Conservation (phyloP, 805 yeast genomes). For the Wickerhamomyces bovis region DNA sequence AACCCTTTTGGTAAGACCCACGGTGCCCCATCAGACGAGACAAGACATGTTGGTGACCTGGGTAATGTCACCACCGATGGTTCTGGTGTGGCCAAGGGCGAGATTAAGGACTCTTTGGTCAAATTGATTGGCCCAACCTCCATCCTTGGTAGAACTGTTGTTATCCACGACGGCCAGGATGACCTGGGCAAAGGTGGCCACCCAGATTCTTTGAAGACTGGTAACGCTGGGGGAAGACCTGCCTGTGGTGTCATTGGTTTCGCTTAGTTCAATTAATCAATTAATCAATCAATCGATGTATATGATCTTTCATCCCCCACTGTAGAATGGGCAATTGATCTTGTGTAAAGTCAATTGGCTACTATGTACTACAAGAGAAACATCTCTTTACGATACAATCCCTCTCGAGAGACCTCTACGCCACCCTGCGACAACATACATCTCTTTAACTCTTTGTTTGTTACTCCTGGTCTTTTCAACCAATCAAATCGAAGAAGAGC, state of each 20-base stretch:
- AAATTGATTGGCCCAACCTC: conserved; percentile 84
- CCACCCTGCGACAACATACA: too few species aligned
- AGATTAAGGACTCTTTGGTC: conserved; percentile 69
- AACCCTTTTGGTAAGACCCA: conserved; percentile 85
- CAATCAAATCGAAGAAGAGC: too few species aligned
- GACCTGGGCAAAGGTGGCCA: conserved; percentile 94
- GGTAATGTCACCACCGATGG: conserved; percentile 92
- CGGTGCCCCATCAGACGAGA: conserved; percentile 84
- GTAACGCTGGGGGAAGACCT: conserved; percentile 97
- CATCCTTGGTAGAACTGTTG: conserved; percentile 91
- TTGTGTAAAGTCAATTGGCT: not conserved
- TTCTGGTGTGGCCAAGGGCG: conserved; percentile 86
- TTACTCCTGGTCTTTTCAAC: too few species aligned
- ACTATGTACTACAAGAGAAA: not conserved
- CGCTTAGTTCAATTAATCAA: too few species aligned
- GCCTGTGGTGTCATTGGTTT: conserved; percentile 97
- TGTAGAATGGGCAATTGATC: not conserved
- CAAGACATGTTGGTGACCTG: conserved; percentile 90
- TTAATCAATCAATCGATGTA: too few species aligned
- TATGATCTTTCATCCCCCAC: too few species aligned
- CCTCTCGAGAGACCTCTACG: too few species aligned
- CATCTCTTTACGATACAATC: too few species aligned
- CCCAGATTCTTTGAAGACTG: conserved; percentile 88
- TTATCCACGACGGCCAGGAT: conserved; percentile 87
- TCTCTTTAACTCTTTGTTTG: too few species aligned